Percentiles rank a stretch among this genome's conserved stretches.
phyloP scores from a whole-genome alignment of 2,329 filamentous ascomycete species.

The Dactylellina leptospora region DNA sequence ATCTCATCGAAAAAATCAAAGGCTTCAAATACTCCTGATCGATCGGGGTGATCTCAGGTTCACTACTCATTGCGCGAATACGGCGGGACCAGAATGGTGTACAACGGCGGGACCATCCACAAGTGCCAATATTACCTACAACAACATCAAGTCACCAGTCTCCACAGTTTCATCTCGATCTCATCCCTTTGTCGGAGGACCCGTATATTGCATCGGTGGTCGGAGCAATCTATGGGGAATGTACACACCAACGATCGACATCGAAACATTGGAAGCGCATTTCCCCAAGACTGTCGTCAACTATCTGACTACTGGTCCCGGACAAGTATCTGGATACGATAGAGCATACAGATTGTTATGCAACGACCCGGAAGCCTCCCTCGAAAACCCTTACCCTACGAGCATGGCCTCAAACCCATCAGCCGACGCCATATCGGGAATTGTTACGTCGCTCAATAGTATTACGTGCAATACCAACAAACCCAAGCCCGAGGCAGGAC shows the following conservation, averaged over 20 bases:
- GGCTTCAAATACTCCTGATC: conserved; percentile 6
- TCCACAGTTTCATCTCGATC: background rate
- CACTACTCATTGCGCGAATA: conserved; percentile 4
- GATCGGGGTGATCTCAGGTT: conserved; percentile 4
- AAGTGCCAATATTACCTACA: conserved; percentile 2
- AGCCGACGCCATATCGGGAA: background rate
- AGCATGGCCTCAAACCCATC: too few species aligned
- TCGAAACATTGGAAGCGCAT: background rate
- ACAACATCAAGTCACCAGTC: background rate
- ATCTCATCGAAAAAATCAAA: background rate
- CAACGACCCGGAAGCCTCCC: background rate
- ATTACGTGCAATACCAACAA: background rate
- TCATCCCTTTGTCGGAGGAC: conserved; percentile 3
- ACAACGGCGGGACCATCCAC: conserved; percentile 5
- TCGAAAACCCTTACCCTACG: background rate
- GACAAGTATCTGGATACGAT: conserved; percentile 1
- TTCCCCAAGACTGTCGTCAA: background rate
- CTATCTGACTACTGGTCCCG: conserved; percentile 8
- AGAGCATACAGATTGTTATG: background rate
- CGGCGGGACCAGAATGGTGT: conserved; percentile 4
- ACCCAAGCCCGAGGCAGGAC: too few species aligned
- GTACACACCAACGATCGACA: conserved; percentile 2
- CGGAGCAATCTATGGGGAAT: conserved; percentile 23
- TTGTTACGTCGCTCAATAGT: background rate
- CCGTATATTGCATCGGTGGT: conserved; percentile 13